Evolutionary conservation across 2,329 filamentous ascomycete genomes (phyloP), one percentile per base, ranked within the genome.

Genomic region (Penicillium sp.): DNA sequence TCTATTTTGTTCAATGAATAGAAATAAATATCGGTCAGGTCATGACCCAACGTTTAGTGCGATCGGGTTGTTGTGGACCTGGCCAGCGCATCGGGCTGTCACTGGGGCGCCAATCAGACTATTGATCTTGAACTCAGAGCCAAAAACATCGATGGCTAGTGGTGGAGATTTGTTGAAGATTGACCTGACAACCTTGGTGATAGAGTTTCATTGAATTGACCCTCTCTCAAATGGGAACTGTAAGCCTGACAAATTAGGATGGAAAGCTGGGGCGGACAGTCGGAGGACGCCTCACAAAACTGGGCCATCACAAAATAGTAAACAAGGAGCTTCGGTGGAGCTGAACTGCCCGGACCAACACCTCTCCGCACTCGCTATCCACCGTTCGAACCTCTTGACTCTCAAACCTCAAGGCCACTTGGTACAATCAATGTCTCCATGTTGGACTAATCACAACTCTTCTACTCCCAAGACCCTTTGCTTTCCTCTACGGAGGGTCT

Each of bases 271-370:
- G 54, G 50, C 44, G 54, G 37, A 50, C n/a, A 18, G 41, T 41
- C 24, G 24, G 31, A 40, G 31, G 40, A 39, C 41, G 43, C 43
- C 16, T 44, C 41, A 24, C 41, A 27, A 27, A 7, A 44, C 22
- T 22, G 41, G 22, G 43, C 22, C 22, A 46, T 16, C 41, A 36
- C 36, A 39, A 43, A 53, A 39, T 58, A 63, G 58, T 52, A 58
- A 64, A 60, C 55, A 65, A 63, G 62, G 62, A 64, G 62, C 62
- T 64, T 44, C 41, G 55, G 62, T 64, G 62, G 62, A 64, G 62
- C 58, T 56, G 47, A 52, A 46, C 37, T 46, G 60, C 54, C 54
- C 58, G 58, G 58, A 57, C 62, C 62, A 64, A 54, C 61, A 46
- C 53, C 52, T 50, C 55, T 59, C 56, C 56, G 56, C 56, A 59